A percentile compares a stretch with the other conserved stretches of the same genome.
Conservation (phyloP, 306 rosid genomes). For the Cicer arietinum region DNA sequence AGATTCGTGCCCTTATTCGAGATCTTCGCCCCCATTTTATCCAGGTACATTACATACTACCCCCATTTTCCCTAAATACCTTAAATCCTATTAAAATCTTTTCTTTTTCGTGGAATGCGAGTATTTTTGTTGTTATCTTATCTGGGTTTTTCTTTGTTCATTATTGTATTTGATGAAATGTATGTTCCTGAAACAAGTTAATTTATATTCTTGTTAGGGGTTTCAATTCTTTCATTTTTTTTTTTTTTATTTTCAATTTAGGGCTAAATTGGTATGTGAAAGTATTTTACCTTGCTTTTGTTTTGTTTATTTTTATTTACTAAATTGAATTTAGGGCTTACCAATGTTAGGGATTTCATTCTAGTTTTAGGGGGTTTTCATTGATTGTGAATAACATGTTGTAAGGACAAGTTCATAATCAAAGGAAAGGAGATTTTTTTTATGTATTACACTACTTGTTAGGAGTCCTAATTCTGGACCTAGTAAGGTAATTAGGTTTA, state of each 20-base stretch:
- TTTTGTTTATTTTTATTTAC: neutral
- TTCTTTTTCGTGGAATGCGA: neutral
- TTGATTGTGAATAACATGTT: conserved; percentile 22
- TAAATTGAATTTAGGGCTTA: neutral
- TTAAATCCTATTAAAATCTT: neutral
- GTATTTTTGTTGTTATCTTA: neutral
- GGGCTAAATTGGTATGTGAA: conserved; percentile 12
- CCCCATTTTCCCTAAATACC: neutral
- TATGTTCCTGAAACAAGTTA: neutral
- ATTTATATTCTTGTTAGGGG: neutral
- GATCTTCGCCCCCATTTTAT: conserved; percentile 83
- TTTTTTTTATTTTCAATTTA: neutral
- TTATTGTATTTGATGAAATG: neutral
- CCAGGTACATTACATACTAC: conserved; percentile 49
- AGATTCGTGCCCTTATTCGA: conserved; percentile 66
- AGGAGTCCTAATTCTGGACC: conserved; percentile 9
- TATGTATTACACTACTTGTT: neutral
- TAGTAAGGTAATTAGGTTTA: conserved; percentile 7
- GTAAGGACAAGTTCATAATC: neutral
- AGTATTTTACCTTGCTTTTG: neutral
- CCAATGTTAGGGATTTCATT: conserved; percentile 13
- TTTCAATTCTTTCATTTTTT: neutral
- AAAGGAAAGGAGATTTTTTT: neutral
- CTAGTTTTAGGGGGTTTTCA: neutral
- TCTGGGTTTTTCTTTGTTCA: conserved; percentile 4